Conservation (phyloP, 495 filamentous ascomycete genomes). For the Beverwykella pulmonaria region DNA sequence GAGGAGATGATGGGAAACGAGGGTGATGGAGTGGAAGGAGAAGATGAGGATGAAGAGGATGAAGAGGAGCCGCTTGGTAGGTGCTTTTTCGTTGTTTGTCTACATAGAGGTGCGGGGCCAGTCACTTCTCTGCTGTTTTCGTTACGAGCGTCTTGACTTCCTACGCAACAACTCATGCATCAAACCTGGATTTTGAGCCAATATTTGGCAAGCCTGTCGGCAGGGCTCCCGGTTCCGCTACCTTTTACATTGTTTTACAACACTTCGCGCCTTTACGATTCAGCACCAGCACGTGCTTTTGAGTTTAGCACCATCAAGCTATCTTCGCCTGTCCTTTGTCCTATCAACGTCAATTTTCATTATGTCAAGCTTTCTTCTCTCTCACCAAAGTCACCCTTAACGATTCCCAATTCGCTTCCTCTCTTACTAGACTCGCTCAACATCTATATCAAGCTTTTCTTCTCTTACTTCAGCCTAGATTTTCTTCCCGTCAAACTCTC, state of each 20-base stretch:
- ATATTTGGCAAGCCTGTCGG: neutral
- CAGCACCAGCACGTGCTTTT: too few species aligned
- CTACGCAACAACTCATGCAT: neutral
- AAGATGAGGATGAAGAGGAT: slow-evolving; percentile 48
- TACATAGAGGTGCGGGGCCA: neutral
- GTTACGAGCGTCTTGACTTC: neutral
- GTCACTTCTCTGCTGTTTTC: neutral
- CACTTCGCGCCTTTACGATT: neutral
- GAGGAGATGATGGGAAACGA: slow-evolving; percentile 41
- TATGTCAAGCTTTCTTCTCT: neutral
- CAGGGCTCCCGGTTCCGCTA: neutral
- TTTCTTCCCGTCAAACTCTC: too few species aligned
- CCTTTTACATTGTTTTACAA: neutral
- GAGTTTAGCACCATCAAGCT: neutral
- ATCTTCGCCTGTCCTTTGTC: neutral
- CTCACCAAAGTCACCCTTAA: neutral
- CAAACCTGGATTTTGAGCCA: neutral
- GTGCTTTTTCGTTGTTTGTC: neutral
- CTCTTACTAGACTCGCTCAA: too few species aligned
- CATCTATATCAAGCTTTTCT: too few species aligned
- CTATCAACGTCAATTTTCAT: neutral
- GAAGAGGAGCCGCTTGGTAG: slow-evolving; percentile 37
- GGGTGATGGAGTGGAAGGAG: slow-evolving; percentile 39
- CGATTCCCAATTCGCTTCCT: too few species aligned
- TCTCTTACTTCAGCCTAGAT: too few species aligned